Conservation (phyloP, 2,329 filamentous ascomycete genomes). For the Alternaria sp. region DNA sequence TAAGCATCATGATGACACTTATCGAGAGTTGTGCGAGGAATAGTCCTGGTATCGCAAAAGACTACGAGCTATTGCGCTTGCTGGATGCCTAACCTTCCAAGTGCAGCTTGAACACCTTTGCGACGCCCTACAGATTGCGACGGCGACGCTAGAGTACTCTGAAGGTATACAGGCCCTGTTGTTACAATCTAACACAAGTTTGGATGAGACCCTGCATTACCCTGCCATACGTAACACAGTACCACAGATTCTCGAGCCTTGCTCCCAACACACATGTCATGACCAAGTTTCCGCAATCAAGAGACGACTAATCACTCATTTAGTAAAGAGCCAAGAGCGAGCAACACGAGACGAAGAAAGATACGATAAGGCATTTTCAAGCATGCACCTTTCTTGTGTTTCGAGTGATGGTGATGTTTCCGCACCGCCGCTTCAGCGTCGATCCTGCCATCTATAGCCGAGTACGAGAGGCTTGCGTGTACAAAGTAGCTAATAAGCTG, state of each 20-base stretch:
- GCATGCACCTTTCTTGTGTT: background rate
- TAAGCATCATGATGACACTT: conserved; percentile 46
- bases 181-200: background rate
- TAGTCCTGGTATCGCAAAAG: conserved; percentile 48
- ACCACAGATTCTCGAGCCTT: background rate
- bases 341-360: background rate
- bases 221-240: conserved; percentile 5
- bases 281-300: background rate
- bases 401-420: conserved; percentile 1
- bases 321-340: background rate
- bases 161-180: background rate
- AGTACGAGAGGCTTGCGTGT: conserved; percentile 18
- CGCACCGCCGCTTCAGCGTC: background rate
- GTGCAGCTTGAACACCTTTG: background rate
- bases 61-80: conserved; percentile 45
- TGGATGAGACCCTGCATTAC: conserved; percentile 2
- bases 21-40: conserved; percentile 43
- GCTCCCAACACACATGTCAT: background rate
- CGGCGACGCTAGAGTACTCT: background rate
- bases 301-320: background rate
- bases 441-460: conserved; percentile 6
- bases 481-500: conserved; percentile 5
- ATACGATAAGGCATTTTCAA: background rate
- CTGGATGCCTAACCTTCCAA: conserved; percentile 25
- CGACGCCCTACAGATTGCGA: background rate